phyloP scores from a whole-genome alignment of 225 moss, liverwort and hornwort species.

The Pseudisothecium myosuroides region DNA sequence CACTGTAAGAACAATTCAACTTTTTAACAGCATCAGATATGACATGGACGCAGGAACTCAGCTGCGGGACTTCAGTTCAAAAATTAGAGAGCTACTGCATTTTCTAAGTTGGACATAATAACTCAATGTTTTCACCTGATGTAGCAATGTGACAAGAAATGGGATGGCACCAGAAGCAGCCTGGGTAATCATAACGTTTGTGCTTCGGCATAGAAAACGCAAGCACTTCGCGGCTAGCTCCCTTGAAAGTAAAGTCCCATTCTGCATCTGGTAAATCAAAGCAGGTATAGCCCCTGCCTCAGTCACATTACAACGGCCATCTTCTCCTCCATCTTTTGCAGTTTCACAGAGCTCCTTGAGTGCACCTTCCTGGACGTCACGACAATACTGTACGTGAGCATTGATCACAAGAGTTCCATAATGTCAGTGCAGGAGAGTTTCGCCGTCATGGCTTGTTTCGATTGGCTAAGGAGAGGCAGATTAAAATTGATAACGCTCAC shows the following conservation, averaged over 20 bases:
- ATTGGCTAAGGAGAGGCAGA: no score
- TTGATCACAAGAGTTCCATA: neutral
- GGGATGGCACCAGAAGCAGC: constrained; percentile 40
- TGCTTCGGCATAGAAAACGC: constrained; percentile 39
- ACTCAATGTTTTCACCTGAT: constrained; percentile 7
- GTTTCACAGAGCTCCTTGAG: constrained; percentile 21
- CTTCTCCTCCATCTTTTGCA: constrained; percentile 44
- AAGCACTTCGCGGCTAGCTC: constrained; percentile 35
- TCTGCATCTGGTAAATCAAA: constrained; percentile 29
- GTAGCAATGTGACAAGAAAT: constrained; percentile 29
- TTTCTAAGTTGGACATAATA: neutral
- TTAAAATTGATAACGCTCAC: no score
- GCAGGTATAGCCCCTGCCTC: constrained; percentile 43
- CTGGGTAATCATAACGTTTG: constrained; percentile 37
- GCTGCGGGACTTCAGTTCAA: neutral
- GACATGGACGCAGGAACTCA: neutral
- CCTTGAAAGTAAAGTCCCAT: constrained; percentile 22
- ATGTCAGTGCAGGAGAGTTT: no score
- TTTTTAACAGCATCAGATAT: neutral
- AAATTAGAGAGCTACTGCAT: neutral
- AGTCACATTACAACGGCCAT: constrained; percentile 20
- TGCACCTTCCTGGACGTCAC: constrained; percentile 26
- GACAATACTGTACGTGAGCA: neutral
- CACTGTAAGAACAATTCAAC: neutral
- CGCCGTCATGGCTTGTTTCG: no score